A percentile compares a stretch with the other conserved stretches of the same genome.
Evolutionary conservation across 805 yeast genomes (phyloP).

Genomic region (Debaryomyces prosopidis): DNA sequence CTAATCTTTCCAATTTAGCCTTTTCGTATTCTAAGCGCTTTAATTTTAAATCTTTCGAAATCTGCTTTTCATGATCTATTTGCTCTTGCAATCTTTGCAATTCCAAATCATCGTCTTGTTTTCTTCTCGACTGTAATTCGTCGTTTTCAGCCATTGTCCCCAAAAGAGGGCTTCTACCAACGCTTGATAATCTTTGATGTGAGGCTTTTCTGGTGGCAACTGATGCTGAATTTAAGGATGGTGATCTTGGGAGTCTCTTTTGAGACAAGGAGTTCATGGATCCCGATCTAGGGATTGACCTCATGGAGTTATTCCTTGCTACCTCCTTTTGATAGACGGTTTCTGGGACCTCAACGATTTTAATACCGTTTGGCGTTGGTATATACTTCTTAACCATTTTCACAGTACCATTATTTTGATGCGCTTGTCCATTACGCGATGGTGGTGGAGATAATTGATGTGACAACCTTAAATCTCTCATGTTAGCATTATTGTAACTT

Average conservation of each 20-base stretch:
- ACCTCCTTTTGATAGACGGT: constrained; percentile 39
- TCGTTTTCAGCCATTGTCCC: constrained; percentile 18
- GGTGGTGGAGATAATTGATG: constrained; percentile 15
- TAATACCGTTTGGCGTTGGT: constrained; percentile 72
- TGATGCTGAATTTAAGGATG: constrained; percentile 20
- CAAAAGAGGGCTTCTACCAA: constrained; percentile 10
- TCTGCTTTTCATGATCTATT: constrained; percentile 38
- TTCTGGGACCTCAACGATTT: constrained; percentile 67
- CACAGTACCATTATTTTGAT: constrained; percentile 6
- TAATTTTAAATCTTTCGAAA: constrained; percentile 38
- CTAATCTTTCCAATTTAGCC: constrained; percentile 26
- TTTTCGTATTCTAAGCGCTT: constrained; percentile 37
- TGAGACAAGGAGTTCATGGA: constrained; percentile 14
- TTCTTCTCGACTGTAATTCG: constrained; percentile 20
- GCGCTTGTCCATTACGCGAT: constrained; percentile 2
- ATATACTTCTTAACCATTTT: constrained; percentile 66
- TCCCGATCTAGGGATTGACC: constrained; percentile 28
- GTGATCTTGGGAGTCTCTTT: constrained; percentile 20
- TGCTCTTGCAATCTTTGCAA: constrained; percentile 31
- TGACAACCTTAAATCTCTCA: constrained; percentile 35
- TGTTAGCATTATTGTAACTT: constrained; percentile 29
- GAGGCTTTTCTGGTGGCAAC: constrained; percentile 8
- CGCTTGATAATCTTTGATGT: constrained; percentile 13
- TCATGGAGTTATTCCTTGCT: constrained; percentile 39
- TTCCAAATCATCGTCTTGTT: constrained; percentile 26